These are phyloP conservation scores for Drechslerella dactyloides DNA, from an alignment of 2,329 filamentous ascomycete genomes.

Conservation along the genomic window DNA sequence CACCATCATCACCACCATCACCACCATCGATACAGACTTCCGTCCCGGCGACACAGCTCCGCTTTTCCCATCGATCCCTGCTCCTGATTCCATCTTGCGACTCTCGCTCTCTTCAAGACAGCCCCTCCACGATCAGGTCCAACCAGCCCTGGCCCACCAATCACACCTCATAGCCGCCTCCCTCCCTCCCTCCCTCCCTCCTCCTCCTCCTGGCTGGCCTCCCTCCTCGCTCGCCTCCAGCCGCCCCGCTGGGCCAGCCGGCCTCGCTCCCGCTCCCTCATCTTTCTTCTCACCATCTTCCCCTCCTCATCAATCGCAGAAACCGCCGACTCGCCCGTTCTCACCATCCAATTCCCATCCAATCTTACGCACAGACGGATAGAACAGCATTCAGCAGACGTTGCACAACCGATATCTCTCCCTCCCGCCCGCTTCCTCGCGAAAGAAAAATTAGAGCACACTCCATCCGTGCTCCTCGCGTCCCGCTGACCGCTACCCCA, in stretches of 20 bases:
- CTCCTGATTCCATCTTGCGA: neutral
- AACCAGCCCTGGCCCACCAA: constrained; percentile 6
- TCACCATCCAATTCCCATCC: neutral
- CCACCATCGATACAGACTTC: constrained; percentile 7
- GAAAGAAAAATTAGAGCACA: too few relatives aligned
- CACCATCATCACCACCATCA: constrained; percentile 1
- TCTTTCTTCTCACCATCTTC: neutral
- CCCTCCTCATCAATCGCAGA: neutral
- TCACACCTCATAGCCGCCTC: neutral
- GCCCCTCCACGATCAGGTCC: constrained; percentile 3
- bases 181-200: constrained; percentile 7
- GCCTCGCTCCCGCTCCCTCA: constrained; percentile 20
- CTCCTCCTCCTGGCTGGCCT: constrained; percentile 1
- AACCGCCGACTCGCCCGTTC: neutral
- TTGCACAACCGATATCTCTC: too few relatives aligned
- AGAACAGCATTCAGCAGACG: too few relatives aligned
- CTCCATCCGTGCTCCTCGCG: constrained; percentile 18
- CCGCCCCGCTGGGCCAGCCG: constrained; percentile 6
- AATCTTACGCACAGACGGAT: too few relatives aligned
- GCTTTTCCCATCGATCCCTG: constrained; percentile 14
- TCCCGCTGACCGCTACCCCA: too few relatives aligned
- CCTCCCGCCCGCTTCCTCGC: neutral
- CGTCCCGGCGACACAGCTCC: constrained; percentile 31
- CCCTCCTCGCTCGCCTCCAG: constrained; percentile 1
- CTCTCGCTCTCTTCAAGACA: neutral